phyloP scores from a whole-genome alignment of 768 basidiomycete genomes.

The Suillus subalutaceus region DNA sequence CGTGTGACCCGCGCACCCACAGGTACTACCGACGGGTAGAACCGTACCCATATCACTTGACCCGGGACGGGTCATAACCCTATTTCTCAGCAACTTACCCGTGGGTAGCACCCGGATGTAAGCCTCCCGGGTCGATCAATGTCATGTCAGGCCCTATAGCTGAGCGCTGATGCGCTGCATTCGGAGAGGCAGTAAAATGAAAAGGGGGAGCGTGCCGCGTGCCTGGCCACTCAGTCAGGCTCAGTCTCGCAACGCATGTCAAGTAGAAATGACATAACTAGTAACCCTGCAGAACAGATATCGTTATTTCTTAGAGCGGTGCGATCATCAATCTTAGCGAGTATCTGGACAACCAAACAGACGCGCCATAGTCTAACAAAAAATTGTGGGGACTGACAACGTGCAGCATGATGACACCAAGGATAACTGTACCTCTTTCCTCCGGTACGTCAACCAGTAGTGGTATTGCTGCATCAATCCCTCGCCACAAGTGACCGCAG shows the following conservation, averaged over 20 bases:
- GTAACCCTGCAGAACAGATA: neutral
- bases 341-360: neutral
- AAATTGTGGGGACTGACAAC: neutral
- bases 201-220: neutral
- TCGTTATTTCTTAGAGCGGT: neutral
- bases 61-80: no score
- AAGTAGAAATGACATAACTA: neutral
- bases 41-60: no score
- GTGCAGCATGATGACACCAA: neutral
- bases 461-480: neutral
- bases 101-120: no score
- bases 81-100: no score
- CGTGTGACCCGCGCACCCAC: no score
- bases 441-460: neutral
- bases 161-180: neutral
- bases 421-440: neutral
- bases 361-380: neutral
- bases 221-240: neutral
- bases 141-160: no score
- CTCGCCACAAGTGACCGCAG: neutral
- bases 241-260: neutral
- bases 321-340: neutral
- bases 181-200: neutral
- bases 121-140: no score
- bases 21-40: no score